Percentiles rank a stretch among this genome's conserved stretches.
Conservation (phyloP, 2,329 filamentous ascomycete species). For the Myriosclerotinia scirpicola region DNA sequence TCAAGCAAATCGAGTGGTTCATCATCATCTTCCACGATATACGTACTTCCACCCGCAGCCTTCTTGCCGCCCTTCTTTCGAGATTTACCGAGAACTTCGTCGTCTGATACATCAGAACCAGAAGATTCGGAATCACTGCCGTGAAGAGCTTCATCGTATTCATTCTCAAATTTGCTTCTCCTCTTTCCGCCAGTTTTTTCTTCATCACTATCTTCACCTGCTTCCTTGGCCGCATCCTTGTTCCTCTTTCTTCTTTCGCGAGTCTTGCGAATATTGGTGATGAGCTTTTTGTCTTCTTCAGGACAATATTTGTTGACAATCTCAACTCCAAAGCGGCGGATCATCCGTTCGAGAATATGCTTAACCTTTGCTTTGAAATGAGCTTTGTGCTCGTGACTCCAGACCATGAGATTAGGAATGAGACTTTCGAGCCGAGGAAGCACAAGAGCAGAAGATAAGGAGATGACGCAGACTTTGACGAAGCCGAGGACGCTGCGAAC, state of each 20-base stretch:
- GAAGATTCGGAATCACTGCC: slow-evolving; percentile 53
- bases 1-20: slow-evolving; percentile 94
- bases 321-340: slow-evolving; percentile 84
- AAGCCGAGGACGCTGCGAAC: slow-evolving; percentile 94
- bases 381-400: slow-evolving; percentile 97
- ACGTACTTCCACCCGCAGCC: slow-evolving; percentile 60
- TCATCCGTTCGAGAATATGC: slow-evolving; percentile 93
- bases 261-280: slow-evolving; percentile 92
- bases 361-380: slow-evolving; percentile 97
- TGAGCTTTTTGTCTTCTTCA: slow-evolving; percentile 82
- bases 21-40: slow-evolving; percentile 91
- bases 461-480: slow-evolving; percentile 92
- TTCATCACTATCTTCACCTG: slow-evolving; percentile 57
- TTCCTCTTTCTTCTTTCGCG: slow-evolving; percentile 88
- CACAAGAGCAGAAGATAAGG: slow-evolving; percentile 77
- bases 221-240: slow-evolving; percentile 67
- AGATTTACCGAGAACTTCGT: slow-evolving; percentile 51
- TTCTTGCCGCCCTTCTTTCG: slow-evolving; percentile 52
- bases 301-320: slow-evolving; percentile 78
- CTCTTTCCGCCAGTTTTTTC: slow-evolving; percentile 52
- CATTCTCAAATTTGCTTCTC: slow-evolving; percentile 76
- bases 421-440: slow-evolving; percentile 73
- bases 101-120: slow-evolving; percentile 62
- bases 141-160: slow-evolving; percentile 95
- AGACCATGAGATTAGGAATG: slow-evolving; percentile 87